These are phyloP conservation scores for Cladobotryum protrusum DNA, from an alignment of 2,329 filamentous ascomycete species.

Conservation along the genomic window DNA sequence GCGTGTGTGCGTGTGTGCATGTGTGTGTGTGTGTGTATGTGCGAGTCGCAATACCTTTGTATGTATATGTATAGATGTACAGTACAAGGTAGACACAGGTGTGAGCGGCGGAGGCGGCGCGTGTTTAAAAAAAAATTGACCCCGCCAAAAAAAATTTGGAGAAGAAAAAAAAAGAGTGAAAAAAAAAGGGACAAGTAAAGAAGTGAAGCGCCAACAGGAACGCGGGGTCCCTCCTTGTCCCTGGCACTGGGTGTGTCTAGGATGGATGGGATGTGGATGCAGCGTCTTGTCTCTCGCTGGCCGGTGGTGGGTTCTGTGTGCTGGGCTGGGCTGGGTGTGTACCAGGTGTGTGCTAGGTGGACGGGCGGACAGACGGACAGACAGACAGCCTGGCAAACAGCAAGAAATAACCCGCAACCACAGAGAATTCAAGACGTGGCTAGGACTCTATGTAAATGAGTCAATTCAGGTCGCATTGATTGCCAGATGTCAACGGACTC, in stretches of 20 bases:
- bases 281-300: too few relatives aligned
- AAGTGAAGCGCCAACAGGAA: conserved; percentile 6
- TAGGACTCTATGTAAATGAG: conserved; percentile 5
- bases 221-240: conserved; percentile 8
- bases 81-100: not conserved
- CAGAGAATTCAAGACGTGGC: conserved; percentile 10
- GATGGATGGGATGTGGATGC: too few relatives aligned
- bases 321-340: not conserved
- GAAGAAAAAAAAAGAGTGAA: conserved; percentile 6
- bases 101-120: not conserved
- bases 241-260: not conserved
- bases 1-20: too few relatives aligned
- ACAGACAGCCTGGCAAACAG: not conserved
- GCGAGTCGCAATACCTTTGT: not conserved
- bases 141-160: conserved; percentile 11
- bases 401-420: conserved; percentile 5
- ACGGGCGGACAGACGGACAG: not conserved
- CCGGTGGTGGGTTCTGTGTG: too few relatives aligned
- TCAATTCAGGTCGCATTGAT: conserved; percentile 10
- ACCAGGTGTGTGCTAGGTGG: conserved; percentile 1
- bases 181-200: not conserved
- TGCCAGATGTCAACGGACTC: conserved; percentile 2
- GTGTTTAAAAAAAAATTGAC: conserved; percentile 3
- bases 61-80: not conserved
- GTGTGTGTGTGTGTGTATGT: too few relatives aligned